Base-by-base conservation (phyloP, 192 early-diverging fungal species). In the Coemansia sp. region DNA sequence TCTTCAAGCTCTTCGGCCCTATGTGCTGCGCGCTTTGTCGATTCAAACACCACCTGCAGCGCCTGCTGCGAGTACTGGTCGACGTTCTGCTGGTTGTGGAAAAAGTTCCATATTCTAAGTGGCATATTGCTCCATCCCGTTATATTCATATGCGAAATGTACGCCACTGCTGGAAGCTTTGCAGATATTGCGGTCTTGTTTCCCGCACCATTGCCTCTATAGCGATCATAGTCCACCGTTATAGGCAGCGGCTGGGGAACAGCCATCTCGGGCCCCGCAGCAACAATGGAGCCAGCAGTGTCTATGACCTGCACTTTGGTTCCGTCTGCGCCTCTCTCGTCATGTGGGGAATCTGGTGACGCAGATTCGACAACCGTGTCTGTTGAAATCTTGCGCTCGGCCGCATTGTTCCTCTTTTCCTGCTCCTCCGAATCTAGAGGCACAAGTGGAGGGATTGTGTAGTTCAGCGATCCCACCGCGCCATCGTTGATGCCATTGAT, bases 1-100 rank as follows among this genome's bases (percentile, higher is more conserved):
- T 63, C 49, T 41, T 61, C 71, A 13, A 82, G 40, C 68, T 82
- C 79, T 37, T 67, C 47, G 37, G 41, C 64, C 1, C 59, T 68
- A 32, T 43, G 73, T n/a, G 62, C 71, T 37, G 46, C 43, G 6
- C 79, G 70, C 43, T 60, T 66, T 5, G 71, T 74, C 36, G 76
- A 72, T 66, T 78, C 80, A 52, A 74, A 69, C 42, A 83, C 76
- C 19, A 83, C 69, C 43, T 75, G 74, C 67, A 83, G 72, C 43
- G 80, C 80, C 63, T 83, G 80, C 13, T 72, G 60, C n/a, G 76
- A 67, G 36, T 78, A 83, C 66, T 32, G 26, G 42, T 83, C 73
- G 12, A 78, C 76, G 48, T 83, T 83, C 73, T 83, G 72, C 69
- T 83, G 80, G 62, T 83, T 72, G 61, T 83, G 72, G 73, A 83